Percentiles rank a stretch among this genome's conserved stretches.
Conservation (phyloP, 2,329 filamentous ascomycete genomes). For the Didymella pinodella region DNA sequence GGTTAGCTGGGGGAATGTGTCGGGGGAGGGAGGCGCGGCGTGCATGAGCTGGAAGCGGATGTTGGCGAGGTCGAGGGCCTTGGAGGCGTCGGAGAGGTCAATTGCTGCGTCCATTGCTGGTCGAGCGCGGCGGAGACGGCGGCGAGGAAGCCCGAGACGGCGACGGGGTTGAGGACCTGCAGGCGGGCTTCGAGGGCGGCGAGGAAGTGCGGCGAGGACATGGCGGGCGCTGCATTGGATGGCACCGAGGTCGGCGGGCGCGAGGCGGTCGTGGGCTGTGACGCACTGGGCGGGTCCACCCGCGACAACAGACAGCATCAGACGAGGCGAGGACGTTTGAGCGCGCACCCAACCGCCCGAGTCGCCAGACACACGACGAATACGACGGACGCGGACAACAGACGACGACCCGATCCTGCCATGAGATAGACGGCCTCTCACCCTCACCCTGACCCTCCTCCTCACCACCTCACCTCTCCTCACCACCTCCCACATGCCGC, state of each 20-base stretch:
- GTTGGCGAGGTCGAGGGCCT: conserved; percentile 86
- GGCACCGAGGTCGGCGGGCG: background rate
- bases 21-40: conserved; percentile 15
- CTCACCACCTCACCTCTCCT: no score
- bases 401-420: conserved; percentile 3
- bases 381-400: conserved; percentile 1
- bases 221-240: background rate
- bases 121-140: background rate
- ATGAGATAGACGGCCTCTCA: background rate
- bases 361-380: background rate
- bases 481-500: conserved; percentile 34
- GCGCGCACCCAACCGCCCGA: background rate
- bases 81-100: conserved; percentile 82
- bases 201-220: background rate
- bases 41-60: conserved; percentile 96
- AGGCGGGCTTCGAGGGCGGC: background rate
- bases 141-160: background rate
- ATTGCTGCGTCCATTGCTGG: conserved; percentile 84
- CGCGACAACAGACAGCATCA: background rate
- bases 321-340: conserved; percentile 1
- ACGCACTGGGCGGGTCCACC: conserved; percentile 23
- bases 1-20: conserved; percentile 16
- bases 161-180: background rate
- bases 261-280: conserved; percentile 7
- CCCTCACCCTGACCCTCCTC: no score